These are phyloP conservation scores for Ammopiptanthus mongolicus DNA, from an alignment of 306 rosid genomes.

Conservation along the genomic window DNA sequence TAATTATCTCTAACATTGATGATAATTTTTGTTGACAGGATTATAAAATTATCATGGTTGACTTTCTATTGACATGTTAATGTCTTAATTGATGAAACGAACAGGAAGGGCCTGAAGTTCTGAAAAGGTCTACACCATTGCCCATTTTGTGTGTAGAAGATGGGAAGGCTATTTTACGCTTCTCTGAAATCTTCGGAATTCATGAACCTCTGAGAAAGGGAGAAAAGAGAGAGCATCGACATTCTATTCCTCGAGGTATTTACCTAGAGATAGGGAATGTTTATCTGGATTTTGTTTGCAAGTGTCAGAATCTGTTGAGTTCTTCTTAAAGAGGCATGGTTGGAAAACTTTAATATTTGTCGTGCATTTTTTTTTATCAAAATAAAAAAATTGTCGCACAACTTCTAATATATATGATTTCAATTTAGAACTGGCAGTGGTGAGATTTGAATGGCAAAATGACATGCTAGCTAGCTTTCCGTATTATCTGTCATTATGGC, in stretches of 20 bases:
- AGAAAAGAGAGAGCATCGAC: slow-evolving; percentile 76
- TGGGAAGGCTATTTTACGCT: slow-evolving; percentile 73
- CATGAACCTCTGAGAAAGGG: slow-evolving; percentile 68
- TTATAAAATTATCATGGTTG: slow-evolving; percentile 19
- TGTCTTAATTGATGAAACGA: slow-evolving; percentile 24
- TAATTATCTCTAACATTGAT: background rate
- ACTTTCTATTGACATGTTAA: slow-evolving; percentile 27
- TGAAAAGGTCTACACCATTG: slow-evolving; percentile 52
- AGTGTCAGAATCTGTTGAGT: slow-evolving; percentile 7
- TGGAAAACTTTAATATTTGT: background rate
- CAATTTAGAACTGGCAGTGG: slow-evolving; percentile 7
- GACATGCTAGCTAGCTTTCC: slow-evolving; percentile 4
- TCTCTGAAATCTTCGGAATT: slow-evolving; percentile 92
- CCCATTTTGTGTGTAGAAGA: slow-evolving; percentile 87
- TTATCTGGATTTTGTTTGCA: slow-evolving; percentile 13
- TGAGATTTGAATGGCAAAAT: slow-evolving; percentile 18
- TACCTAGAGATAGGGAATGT: background rate
- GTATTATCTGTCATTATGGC: slow-evolving; percentile 1
- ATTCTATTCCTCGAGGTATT: slow-evolving; percentile 64
- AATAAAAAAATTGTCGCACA: background rate
- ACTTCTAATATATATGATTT: background rate
- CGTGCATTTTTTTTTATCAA: background rate
- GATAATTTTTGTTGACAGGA: slow-evolving; percentile 18
- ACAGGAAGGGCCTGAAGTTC: slow-evolving; percentile 55
- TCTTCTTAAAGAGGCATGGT: background rate